Evolutionary conservation across 2,329 filamentous ascomycete genomes (phyloP), one percentile per base, ranked within the genome.

Genomic region (Verticillium zaregamsianum): DNA sequence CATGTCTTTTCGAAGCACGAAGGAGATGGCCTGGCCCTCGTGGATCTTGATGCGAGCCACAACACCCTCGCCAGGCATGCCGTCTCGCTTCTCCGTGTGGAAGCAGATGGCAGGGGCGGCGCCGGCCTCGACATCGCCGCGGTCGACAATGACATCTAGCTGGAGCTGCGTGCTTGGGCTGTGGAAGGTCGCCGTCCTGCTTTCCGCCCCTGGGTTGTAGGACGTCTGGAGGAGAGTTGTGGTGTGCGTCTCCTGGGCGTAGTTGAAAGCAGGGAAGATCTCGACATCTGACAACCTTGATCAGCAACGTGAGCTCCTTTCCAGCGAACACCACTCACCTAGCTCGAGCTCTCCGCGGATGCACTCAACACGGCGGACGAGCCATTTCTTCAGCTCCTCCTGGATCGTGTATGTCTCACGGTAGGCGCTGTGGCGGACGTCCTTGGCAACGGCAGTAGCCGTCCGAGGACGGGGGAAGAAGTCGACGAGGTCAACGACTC

Each of bases 391-490:
- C 64, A 92, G 78, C 70, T 86, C 85, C 65, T 86, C 82, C 64
- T 83, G 82, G 14, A 87, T 83, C 52, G 70, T 77, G 39, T 76
- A 79, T 3, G 80, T 78, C 69, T 87, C 84, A 8, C 83, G 80
- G 59, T 79, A 87, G 7, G 82, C 78, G 68, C 74, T 83, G 71
- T 81, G 80, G 66, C 76, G 81, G 63, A 74, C 74, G 17, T 20
- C 52, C 66, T 79, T 79, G 59, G 77, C 75, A 20, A 86, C 73
- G 32, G 87, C 81, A 49, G 77, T 77, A 35, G 82, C 81, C 58
- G 81, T 85, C 69, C 85, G 87, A 12, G 89, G 88, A 1, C 90
- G 82, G 0, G 90, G 90, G 66, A 93, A 92, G 75, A 92, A 93
- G 71, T 93, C 90, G 17, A 90, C 79, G 33, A 93, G 72, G 61